Evolutionary conservation across 176 grass and related monocot genomes (phyloP), one percentile per base, ranked within the genome.

Genomic region (Raddia guianensis): DNA sequence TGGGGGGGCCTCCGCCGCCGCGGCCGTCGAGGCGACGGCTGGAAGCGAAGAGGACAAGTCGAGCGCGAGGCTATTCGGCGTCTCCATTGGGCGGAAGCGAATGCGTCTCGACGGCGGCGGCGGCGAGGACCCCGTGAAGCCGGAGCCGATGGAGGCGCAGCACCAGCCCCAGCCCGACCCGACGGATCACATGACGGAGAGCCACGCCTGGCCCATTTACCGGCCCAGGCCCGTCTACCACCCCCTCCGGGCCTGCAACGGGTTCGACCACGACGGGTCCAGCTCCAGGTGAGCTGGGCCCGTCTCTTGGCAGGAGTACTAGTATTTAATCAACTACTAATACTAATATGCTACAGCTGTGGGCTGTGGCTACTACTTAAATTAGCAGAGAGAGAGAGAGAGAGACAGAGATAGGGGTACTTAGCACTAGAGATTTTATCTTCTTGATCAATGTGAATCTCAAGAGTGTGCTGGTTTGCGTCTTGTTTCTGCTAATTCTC

Each of bases 81-180:
- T 97, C 80, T 89, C 90, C 19, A 92, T 93, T 35, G 91, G 93
- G 2, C 53, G 85, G 69, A 97, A 97, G 63, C 65, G 93, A 50
- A 56, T 62, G 78, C 82, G 83, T 0, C 83, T 74, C 34, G 87
- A 71, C 13, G 62, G 15, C 53, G 49, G 14, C 50, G 75, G 46
- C 21, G 63, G 33, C 19, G 78, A 53, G 3, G 79, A 64, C 5
- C 54, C 34, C 11, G 83, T 93, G 70, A 93, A 97, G 68, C 49
- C 74, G 49, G 90, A 92, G 70, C 93, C 82, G 58, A 53, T 74
- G 46, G 81, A 90, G 80, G 16, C 54, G 58, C 20, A n/a, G 3
- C 16, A 54, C 46, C 43, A 44, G 3, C 16, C 60, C 46, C 43
- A 44, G 7, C 8, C 45, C 49, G 68, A 12, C 61, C 46, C 40